These are phyloP conservation scores for Funneliformis mosseae DNA, from an alignment of 192 early-diverging fungal species.

Conservation along the genomic window DNA sequence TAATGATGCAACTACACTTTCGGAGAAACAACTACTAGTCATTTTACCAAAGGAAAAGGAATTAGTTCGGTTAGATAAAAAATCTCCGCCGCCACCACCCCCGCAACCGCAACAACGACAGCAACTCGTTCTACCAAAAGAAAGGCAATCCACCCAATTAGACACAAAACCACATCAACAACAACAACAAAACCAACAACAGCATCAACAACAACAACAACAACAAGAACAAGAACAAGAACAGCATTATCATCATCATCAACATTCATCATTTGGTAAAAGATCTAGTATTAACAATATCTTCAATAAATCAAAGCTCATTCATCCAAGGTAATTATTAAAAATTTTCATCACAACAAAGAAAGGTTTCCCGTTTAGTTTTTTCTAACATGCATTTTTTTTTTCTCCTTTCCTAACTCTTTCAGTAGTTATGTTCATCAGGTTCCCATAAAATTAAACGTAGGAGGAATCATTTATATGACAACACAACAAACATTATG, in stretches of 20 bases:
- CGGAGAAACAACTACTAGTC: neutral
- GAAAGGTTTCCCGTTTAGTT: too few relatives aligned
- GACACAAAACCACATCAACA: neutral
- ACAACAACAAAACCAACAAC: neutral
- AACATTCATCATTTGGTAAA: neutral
- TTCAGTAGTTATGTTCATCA: neutral
- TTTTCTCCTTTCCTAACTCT: too few relatives aligned
- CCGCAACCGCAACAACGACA: neutral
- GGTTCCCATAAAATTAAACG: constrained; percentile 11
- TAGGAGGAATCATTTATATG: neutral
- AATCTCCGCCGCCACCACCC: neutral
- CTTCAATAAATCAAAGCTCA: neutral
- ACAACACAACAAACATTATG: constrained; percentile 23
- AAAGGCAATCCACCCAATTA: neutral
- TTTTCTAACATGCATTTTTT: too few relatives aligned
- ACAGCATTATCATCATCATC: neutral
- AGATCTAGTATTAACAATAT: neutral
- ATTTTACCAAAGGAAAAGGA: neutral
- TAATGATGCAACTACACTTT: neutral
- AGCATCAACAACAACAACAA: neutral
- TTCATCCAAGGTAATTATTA: neutral
- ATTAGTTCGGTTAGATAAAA: neutral
- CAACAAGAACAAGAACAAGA: too few relatives aligned
- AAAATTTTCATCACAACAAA: too few relatives aligned
- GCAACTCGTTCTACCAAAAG: neutral